Base-by-base conservation (phyloP, 2,329 filamentous ascomycete genomes). In the Calonectria naviculata region DNA sequence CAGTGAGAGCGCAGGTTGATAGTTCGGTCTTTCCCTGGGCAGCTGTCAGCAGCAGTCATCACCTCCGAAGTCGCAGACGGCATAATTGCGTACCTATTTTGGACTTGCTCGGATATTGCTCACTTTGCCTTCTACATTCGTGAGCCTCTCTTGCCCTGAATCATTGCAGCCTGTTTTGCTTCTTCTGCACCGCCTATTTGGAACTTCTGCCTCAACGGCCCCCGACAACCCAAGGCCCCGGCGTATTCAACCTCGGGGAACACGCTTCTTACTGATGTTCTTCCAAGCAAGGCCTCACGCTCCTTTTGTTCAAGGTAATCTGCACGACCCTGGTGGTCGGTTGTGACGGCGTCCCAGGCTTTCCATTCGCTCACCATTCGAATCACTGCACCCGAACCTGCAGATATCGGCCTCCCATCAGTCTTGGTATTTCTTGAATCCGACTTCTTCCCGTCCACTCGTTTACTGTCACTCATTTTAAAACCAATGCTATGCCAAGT, bases 251-350 rank as follows among this genome's bases (percentile, higher is more conserved):
- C 38, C 41, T 47, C 47, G 34, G 24, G 56, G 56, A 67, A 44
- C 58, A 44, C 36, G 34, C 64, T 54, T 38, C 31, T 64, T 29
- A 44, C 69, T 73, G 36, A 73, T 73, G 71, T 63, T 21, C 60
- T 60, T n/a, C 49, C 54, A 31, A 42, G 44, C 34, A 64, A 38
- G 26, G 36, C 68, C 58, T 41, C 65, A 62, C 52, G 24, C 24
- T 58, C 44, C 29, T 44, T 58, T 65, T 52, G n/a, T 65, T 63
- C 47, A n/a, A 60, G 63, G 52, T 60, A 42, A 29, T 19, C 31
- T 56, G 24, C 58, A 62, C 49, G 69, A 67, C 62, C 69, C 69
- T 61, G 69, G 71, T 24, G 69, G 69, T 26, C 58, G 34, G 9
- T 31, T 46, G 19, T 71, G 61, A 64, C 36, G 28, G 13, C n/a